Conservation (phyloP, 257 asterid species). For the Solanum peruvianum region DNA sequence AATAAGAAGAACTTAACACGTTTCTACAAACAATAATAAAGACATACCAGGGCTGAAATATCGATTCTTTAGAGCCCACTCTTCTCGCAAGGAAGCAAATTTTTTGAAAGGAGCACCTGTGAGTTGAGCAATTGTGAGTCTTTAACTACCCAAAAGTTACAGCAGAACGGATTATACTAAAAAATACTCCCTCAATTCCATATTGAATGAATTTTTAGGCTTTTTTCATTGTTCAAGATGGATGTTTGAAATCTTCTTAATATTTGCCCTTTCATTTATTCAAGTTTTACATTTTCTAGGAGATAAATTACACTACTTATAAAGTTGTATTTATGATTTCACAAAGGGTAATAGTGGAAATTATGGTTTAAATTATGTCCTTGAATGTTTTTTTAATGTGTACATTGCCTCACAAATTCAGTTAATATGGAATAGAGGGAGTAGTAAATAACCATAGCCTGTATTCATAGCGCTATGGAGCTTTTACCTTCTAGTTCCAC, state of each 20-base stretch:
- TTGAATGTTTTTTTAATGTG: no score
- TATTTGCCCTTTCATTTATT: not conserved
- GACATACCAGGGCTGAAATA: slow-evolving; percentile 72
- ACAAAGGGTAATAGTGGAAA: not conserved
- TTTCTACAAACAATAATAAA: not conserved
- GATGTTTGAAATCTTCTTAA: not conserved
- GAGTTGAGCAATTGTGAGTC: not conserved
- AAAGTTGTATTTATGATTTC: no score
- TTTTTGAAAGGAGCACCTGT: slow-evolving; percentile 88
- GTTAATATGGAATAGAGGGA: not conserved
- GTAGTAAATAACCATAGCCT: not conserved
- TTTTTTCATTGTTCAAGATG: not conserved
- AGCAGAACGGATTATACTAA: not conserved
- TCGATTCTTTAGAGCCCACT: slow-evolving; percentile 84
- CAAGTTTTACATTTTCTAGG: not conserved
- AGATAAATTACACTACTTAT: not conserved
- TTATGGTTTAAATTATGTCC: not conserved
- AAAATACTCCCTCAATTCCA: not conserved
- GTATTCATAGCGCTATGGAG: not conserved
- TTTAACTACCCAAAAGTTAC: not conserved
- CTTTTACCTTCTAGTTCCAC: slow-evolving; percentile 84
- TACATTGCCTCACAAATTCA: not conserved
- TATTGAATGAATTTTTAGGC: not conserved
- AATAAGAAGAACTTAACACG: not conserved
- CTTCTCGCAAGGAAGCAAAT: slow-evolving; percentile 65